phyloP scores from a whole-genome alignment of 352 stramenopile species.

The Globisporangium sylvaticum region DNA sequence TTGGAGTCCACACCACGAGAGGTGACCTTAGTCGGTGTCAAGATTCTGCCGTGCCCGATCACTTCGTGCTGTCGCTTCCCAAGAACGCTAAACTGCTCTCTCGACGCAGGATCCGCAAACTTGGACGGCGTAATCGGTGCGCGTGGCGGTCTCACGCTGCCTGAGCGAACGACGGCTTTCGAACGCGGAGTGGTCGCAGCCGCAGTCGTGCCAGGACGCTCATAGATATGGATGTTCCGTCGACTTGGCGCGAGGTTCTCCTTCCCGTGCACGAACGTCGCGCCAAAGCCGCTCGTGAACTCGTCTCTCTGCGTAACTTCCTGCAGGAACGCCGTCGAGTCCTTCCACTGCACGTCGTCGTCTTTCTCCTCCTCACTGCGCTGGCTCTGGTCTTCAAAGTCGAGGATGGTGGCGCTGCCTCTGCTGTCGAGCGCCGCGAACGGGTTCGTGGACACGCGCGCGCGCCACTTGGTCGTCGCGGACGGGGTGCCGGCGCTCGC shows the following conservation, averaged over 20 bases:
- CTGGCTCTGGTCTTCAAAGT: constrained; percentile 13
- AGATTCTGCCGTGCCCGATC: background rate
- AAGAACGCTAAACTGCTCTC: constrained; percentile 15
- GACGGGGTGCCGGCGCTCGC: background rate
- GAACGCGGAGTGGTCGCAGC: background rate
- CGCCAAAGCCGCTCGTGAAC: constrained; percentile 2
- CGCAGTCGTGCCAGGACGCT: background rate
- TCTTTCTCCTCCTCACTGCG: constrained; percentile 8
- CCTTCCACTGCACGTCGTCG: constrained; percentile 17
- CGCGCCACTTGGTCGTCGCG: constrained; percentile 25
- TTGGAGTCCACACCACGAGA: background rate
- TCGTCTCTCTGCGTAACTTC: constrained; percentile 6
- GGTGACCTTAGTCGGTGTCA: background rate
- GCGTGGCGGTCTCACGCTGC: constrained; percentile 9
- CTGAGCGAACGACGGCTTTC: background rate
- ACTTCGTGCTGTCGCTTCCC: constrained; percentile 14
- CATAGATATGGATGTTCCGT: constrained; percentile 16
- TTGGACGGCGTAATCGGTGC: constrained; percentile 13
- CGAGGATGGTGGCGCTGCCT: background rate
- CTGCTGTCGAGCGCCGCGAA: constrained; percentile 13
- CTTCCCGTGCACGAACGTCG: constrained; percentile 12
- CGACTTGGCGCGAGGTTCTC: constrained; percentile 22
- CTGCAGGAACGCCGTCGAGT: constrained; percentile 15
- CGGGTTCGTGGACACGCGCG: constrained; percentile 23
- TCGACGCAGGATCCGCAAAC: background rate